Base-by-base conservation (phyloP, 2,329 filamentous ascomycete genomes). In the Aspergillus quadrilineatus region DNA sequence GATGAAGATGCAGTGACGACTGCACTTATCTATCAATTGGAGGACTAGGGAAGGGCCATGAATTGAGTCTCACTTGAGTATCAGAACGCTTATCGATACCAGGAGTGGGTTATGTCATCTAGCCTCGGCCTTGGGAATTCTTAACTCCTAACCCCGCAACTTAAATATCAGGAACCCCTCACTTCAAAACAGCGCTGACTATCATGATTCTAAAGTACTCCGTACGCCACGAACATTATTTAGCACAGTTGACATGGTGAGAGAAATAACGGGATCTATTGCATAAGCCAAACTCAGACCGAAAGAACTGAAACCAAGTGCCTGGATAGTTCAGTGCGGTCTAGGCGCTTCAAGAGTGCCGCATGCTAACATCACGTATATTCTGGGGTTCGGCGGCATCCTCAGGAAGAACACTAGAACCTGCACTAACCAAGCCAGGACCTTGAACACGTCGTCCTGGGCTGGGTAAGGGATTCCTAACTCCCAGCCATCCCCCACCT, bases 121-220 rank as follows among this genome's bases (percentile, higher is more conserved):
- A 15, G 9, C 37, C 29, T 53, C 41, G 42, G 50, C 22, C 41
- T 53, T 41, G 41, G 2, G 22, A 8, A 8, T 22, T 22, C 41
- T 46, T 55, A 55, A 49, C 48, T 56, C 53, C 53, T 51, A 56
- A 45, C 32, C 47, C 53, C 53, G 34, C 17, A 30, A 28, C 14
- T 45, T 29, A 45, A 39, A 26, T 45, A 9, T 17, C 14, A 12
- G 36, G 37, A 15, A 12, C 15, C 32, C 37, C 32, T 15, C 28
- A 37, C 22, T 15, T n/a, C 12, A 32, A 15, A 29, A 12, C 42
- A 29, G 17, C 22, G 14, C 9, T 7, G 7, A 29, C 22, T 22
- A 22, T 22, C 22, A 4, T 22, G 22, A 22, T 22, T 22, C 22
- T 22, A 22, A 22, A 22, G 22, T 22, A 22, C 22, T 22, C 22